phyloP scores from a whole-genome alignment of 768 basidiomycete genomes.

The Serendipita sp. region DNA sequence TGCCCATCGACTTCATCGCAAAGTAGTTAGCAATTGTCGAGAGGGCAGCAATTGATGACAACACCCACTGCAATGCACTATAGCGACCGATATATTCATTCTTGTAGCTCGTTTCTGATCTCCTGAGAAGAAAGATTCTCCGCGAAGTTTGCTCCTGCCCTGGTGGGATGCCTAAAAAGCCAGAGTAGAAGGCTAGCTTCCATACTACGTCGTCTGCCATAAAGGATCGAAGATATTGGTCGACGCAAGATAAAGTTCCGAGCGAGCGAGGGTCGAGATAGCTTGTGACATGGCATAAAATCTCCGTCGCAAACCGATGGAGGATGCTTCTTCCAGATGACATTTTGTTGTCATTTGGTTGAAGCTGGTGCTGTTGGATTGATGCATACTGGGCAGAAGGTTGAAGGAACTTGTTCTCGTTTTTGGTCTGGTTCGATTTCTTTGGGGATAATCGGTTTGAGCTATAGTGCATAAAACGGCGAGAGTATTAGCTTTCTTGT shows the following conservation, averaged over 20 bases:
- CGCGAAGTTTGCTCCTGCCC: conserved; percentile 36
- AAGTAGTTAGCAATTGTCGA: neutral
- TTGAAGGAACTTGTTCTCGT: conserved; percentile 19
- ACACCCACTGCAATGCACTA: conserved; percentile 34
- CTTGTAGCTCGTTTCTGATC: conserved; percentile 47
- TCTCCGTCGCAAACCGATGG: conserved; percentile 48
- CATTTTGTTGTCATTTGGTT: conserved; percentile 2
- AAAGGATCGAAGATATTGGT: conserved; percentile 40
- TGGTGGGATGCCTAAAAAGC: conserved; percentile 50
- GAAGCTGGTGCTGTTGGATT: neutral
- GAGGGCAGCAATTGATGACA: neutral
- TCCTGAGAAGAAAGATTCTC: conserved; percentile 34
- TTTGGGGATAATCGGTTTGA: conserved; percentile 22
- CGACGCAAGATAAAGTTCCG: conserved; percentile 38
- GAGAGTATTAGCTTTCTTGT: conserved; percentile 7
- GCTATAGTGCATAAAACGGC: conserved; percentile 54
- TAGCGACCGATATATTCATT: conserved; percentile 49
- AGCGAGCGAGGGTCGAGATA: conserved; percentile 52
- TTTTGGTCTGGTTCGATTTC: conserved; percentile 24
- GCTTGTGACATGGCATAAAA: conserved; percentile 60
- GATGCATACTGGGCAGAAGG: conserved; percentile 12
- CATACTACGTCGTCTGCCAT: conserved; percentile 67
- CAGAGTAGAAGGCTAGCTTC: conserved; percentile 55
- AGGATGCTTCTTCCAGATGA: conserved; percentile 17
- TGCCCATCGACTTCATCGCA: conserved; percentile 46